phyloP scores from a whole-genome alignment of 495 filamentous ascomycete genomes.

The Collariella sp. region DNA sequence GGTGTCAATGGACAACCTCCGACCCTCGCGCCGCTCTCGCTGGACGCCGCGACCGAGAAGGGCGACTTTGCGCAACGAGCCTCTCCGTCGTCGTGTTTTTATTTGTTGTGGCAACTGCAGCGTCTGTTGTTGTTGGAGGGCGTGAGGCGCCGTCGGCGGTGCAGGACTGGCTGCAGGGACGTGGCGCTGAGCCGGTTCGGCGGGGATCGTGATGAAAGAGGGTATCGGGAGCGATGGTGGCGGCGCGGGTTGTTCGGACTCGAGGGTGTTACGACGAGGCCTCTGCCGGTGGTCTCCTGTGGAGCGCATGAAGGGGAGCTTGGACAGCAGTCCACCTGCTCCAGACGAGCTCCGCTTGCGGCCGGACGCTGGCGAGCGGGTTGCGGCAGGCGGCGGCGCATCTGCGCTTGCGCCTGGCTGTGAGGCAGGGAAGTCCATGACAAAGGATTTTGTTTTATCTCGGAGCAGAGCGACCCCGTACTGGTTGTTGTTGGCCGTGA shows the following conservation, averaged over 20 bases:
- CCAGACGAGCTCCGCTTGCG: slow-evolving; percentile 28
- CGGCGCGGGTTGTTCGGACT: slow-evolving; percentile 14
- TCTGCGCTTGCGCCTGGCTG: slow-evolving; percentile 9
- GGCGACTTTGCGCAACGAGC: slow-evolving; percentile 72
- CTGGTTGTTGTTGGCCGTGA: not conserved
- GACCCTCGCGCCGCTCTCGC: slow-evolving; percentile 46
- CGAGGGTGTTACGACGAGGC: slow-evolving; percentile 35
- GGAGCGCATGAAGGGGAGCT: slow-evolving; percentile 54
- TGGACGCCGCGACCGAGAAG: slow-evolving; percentile 61
- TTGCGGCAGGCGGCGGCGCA: slow-evolving; percentile 11
- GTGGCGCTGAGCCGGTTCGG: slow-evolving; percentile 9
- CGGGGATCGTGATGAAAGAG: slow-evolving; percentile 21
- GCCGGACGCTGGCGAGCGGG: slow-evolving; percentile 12
- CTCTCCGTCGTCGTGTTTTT: slow-evolving; percentile 65
- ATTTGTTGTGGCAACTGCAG: slow-evolving; percentile 43
- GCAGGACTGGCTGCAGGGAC: slow-evolving; percentile 28
- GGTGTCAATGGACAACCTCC: slow-evolving; percentile 39
- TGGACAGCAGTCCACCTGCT: slow-evolving; percentile 49
- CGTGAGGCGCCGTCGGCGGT: slow-evolving; percentile 33
- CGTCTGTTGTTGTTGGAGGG: slow-evolving; percentile 46
- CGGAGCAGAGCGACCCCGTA: no score
- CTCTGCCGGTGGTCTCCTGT: slow-evolving; percentile 36
- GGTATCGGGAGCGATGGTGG: slow-evolving; percentile 22
- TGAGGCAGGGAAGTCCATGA: slow-evolving; percentile 20
- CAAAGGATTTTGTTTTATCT: no score